Conservation (phyloP, 2,329 filamentous ascomycete genomes). For the Aspergillus nomiae region DNA sequence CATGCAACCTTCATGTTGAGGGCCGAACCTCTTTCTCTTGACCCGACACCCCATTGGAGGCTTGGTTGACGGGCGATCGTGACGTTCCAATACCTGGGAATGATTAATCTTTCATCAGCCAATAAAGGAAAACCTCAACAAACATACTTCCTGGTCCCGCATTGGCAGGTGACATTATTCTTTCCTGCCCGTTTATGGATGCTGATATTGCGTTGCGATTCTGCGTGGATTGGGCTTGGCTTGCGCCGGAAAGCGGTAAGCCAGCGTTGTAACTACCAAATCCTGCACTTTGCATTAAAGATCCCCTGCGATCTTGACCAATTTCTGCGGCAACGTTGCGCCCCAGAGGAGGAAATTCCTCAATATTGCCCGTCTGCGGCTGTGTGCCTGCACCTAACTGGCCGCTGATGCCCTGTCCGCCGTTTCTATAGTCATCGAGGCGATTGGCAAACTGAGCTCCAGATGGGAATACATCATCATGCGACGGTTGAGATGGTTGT, state of each 20-base stretch:
- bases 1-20: neutral
- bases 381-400: constrained; percentile 53
- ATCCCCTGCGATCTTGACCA: constrained; percentile 52
- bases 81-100: constrained; percentile 38
- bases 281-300: constrained; percentile 53
- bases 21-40: constrained; percentile 45
- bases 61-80: constrained; percentile 47
- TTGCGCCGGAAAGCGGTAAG: constrained; percentile 46
- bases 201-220: constrained; percentile 33
- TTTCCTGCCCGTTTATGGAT: constrained; percentile 42
- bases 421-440: constrained; percentile 59
- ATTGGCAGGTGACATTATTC: constrained; percentile 39
- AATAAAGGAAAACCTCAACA: neutral
- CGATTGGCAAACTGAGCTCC: constrained; percentile 54
- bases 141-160: constrained; percentile 33
- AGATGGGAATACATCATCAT: constrained; percentile 50
- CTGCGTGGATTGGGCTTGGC: constrained; percentile 42
- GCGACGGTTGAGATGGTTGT: constrained; percentile 49
- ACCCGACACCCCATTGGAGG: constrained; percentile 43
- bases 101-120: constrained; percentile 16
- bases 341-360: constrained; percentile 63
- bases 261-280: constrained; percentile 43
- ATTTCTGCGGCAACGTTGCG: constrained; percentile 54
- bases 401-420: constrained; percentile 56
- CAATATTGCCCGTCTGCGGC: constrained; percentile 58